A percentile compares a stretch with the other conserved stretches of the same genome.
phyloP scores from a whole-genome alignment of 176 grass and related monocot genomes.

The Oryza punctata region DNA sequence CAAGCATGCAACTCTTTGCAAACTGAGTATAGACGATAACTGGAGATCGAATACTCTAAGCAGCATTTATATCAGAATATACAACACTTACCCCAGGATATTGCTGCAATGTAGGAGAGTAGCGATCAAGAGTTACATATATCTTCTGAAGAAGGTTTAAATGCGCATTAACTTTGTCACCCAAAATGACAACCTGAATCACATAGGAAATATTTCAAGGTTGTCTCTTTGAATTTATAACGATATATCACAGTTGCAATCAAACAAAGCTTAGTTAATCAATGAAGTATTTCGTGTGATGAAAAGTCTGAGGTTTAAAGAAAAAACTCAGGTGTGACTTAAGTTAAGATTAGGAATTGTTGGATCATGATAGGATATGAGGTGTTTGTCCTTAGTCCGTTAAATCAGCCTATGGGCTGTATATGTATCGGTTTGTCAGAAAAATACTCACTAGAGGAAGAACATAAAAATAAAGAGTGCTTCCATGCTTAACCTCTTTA shows the following conservation, averaged over 20 bases:
- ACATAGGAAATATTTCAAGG: slow-evolving; percentile 10
- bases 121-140: slow-evolving; percentile 81
- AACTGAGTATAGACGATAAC: not conserved
- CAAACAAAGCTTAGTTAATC: not conserved
- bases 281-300: not conserved
- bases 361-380: not conserved
- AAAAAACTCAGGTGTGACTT: not conserved
- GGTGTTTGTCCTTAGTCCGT: not conserved
- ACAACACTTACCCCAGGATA: slow-evolving; percentile 69
- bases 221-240: too few species aligned
- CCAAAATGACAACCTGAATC: slow-evolving; percentile 70
- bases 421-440: not conserved
- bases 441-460: not conserved
- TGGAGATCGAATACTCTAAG: not conserved
- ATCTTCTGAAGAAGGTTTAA: slow-evolving; percentile 85
- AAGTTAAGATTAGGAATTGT: not conserved
- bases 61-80: not conserved
- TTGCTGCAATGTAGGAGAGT: slow-evolving; percentile 79
- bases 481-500: not conserved
- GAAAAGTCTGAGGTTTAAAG: too few species aligned
- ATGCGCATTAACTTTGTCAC: slow-evolving; percentile 70
- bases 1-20: not conserved
- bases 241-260: too few species aligned
- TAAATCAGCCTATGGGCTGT: not conserved
- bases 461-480: not conserved